Evolutionary conservation across 78 protist species (phyloP).

Genomic region (Salpingoeca rosetta): DNA sequence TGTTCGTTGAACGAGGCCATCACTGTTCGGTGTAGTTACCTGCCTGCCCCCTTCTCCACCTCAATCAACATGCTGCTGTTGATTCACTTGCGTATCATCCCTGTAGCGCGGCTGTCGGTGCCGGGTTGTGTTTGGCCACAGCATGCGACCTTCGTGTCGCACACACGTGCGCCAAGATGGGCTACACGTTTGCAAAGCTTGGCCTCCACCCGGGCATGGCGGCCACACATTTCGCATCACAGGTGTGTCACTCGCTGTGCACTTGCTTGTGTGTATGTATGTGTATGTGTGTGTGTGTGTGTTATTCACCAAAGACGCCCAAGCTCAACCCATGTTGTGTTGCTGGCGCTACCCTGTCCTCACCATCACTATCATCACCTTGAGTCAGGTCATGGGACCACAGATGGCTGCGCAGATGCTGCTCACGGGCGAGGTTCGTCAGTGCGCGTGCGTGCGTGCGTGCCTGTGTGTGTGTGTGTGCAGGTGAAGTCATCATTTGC

Average conservation of each 20-base stretch:
- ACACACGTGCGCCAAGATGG: neutral
- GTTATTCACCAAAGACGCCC: no score
- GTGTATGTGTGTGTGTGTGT: no score
- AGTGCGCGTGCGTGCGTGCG: neutral
- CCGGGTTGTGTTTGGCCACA: slow-evolving; percentile 24
- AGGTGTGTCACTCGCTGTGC: neutral
- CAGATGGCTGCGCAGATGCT: slow-evolving; percentile 26
- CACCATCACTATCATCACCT: no score
- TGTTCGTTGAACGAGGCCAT: no score
- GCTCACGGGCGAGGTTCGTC: slow-evolving; percentile 19
- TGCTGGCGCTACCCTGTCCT: slow-evolving; percentile 20
- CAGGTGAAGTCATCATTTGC: neutral
- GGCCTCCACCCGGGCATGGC: slow-evolving; percentile 42
- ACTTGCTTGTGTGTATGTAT: no score
- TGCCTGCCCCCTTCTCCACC: no score
- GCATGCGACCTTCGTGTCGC: slow-evolving; percentile 38
- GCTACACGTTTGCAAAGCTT: slow-evolving; percentile 22
- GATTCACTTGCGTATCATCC: no score
- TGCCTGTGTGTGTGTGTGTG: neutral
- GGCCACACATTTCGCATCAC: neutral
- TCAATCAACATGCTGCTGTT: no score
- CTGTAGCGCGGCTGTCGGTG: slow-evolving; percentile 39
- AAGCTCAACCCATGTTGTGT: neutral
- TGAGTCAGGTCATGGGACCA: neutral
- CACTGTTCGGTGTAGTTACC: no score